phyloP scores from a whole-genome alignment of 164 flowering plant species.

The Stephania japonica region DNA sequence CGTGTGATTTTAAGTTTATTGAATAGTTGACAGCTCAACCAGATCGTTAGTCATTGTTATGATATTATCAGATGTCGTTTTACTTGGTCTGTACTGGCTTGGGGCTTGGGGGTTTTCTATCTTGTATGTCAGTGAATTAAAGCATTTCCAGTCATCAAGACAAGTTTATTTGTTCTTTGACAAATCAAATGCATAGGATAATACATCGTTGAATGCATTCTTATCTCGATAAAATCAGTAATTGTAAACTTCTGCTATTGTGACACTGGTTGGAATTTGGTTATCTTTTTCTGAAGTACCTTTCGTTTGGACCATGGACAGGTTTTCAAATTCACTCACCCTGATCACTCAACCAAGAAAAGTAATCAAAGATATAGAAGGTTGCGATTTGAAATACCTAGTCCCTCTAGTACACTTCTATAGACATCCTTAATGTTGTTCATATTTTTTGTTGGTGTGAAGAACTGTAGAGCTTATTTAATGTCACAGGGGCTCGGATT shows the following conservation, averaged over 20 bases:
- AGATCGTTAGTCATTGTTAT: not conserved
- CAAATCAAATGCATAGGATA: no score
- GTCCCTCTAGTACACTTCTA: no score
- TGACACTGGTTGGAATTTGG: not conserved
- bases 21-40: not conserved
- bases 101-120: not conserved
- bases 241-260: no score
- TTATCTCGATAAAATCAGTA: not conserved
- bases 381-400: constrained; percentile 67
- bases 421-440: no score
- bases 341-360: constrained; percentile 45
- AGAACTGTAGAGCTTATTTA: no score
- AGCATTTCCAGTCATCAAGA: no score
- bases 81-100: not conserved
- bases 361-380: constrained; percentile 73
- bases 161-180: no score
- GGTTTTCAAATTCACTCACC: constrained; percentile 93
- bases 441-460: no score
- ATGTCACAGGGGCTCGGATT: no score
- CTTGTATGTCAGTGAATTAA: not conserved
- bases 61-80: no score
- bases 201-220: not conserved
- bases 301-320: constrained; percentile 14
- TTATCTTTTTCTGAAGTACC: not conserved
- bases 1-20: no score